Evolutionary conservation across 2,329 filamentous ascomycete genomes (phyloP).

Genomic region (Fonsecaea erecta): DNA sequence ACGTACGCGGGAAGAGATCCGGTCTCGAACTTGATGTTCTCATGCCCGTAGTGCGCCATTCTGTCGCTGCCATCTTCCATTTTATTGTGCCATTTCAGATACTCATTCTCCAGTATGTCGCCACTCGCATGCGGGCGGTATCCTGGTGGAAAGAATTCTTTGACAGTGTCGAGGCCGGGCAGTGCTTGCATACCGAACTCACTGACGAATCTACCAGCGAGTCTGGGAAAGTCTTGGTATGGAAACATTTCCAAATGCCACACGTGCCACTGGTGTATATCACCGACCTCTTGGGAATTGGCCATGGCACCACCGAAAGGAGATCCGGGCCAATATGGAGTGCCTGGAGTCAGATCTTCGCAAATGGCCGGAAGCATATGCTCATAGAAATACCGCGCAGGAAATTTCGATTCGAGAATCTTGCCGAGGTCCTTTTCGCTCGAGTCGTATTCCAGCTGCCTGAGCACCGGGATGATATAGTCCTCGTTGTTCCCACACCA

Average conservation of each 20-base stretch:
- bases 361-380: conserved; percentile 80
- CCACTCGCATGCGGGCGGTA: neutral
- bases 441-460: conserved; percentile 72
- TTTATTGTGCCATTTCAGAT: conserved; percentile 15
- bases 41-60: conserved; percentile 11
- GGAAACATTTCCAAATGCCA: conserved; percentile 92
- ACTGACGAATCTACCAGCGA: conserved; percentile 85
- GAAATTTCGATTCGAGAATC: conserved; percentile 75
- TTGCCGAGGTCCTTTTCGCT: conserved; percentile 65
- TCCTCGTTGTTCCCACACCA: conserved; percentile 95
- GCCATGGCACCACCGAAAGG: conserved; percentile 82
- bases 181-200: conserved; percentile 97
- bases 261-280: conserved; percentile 95
- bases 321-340: conserved; percentile 78
- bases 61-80: conserved; percentile 8
- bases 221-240: conserved; percentile 85
- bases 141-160: conserved; percentile 8
- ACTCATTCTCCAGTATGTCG: conserved; percentile 4
- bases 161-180: conserved; percentile 78
- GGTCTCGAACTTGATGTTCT: conserved; percentile 18
- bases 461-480: conserved; percentile 70
- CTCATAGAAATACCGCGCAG: conserved; percentile 91
- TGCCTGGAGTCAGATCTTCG: conserved; percentile 66
- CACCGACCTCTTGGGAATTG: conserved; percentile 74
- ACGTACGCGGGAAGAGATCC: conserved; percentile 65